A percentile compares a stretch with the other conserved stretches of the same genome.
Conservation (phyloP, 495 filamentous ascomycete species). For the Penicillium robsamsonii region DNA sequence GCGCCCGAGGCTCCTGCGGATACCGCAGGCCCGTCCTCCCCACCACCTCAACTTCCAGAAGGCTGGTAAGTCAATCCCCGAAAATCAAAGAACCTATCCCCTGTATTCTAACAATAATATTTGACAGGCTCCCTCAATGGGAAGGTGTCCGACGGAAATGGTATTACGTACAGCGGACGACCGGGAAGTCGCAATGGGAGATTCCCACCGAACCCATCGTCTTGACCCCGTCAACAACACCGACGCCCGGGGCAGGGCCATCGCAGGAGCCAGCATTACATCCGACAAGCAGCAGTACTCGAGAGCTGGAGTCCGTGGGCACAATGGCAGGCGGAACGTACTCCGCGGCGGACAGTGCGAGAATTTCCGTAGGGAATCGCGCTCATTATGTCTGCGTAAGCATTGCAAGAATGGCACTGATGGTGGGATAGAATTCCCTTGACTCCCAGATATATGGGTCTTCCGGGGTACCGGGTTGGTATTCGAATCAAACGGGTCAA, state of each 20-base stretch:
- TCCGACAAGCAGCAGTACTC: constrained; percentile 21
- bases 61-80: constrained; percentile 56
- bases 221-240: constrained; percentile 40
- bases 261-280: constrained; percentile 27
- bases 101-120: neutral
- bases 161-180: constrained; percentile 77
- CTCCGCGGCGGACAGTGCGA: constrained; percentile 19
- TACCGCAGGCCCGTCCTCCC: constrained; percentile 67
- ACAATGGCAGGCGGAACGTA: constrained; percentile 20
- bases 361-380: constrained; percentile 32
- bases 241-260: constrained; percentile 31
- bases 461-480: constrained; percentile 18
- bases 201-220: constrained; percentile 62
- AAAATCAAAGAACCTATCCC: neutral
- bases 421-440: constrained; percentile 33
- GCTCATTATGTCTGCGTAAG: constrained; percentile 25
- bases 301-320: constrained; percentile 7
- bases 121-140: constrained; percentile 71
- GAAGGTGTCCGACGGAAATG: constrained; percentile 70
- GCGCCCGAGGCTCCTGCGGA: constrained; percentile 50
- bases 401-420: constrained; percentile 30
- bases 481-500: constrained; percentile 18
- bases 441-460: constrained; percentile 23
- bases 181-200: constrained; percentile 75
- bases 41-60: constrained; percentile 66